Evolutionary conservation across 768 basidiomycete species (phyloP).

Genomic region (Amanita jacksonii): DNA sequence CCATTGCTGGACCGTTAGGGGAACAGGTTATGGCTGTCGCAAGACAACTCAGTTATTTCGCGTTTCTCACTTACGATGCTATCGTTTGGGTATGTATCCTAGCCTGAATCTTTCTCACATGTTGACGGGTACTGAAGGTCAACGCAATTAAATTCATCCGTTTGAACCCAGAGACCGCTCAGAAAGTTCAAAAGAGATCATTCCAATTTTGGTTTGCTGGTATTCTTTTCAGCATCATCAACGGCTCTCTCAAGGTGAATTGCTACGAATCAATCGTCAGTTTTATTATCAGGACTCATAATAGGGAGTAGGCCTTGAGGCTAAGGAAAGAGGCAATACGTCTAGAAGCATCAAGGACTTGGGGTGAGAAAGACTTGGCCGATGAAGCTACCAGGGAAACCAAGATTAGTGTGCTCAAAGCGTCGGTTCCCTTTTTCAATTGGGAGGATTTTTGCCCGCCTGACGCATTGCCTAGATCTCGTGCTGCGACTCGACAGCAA

Average conservation of each 20-base stretch:
- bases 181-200: constrained; percentile 52
- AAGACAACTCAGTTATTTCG: constrained; percentile 83
- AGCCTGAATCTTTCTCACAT: background rate
- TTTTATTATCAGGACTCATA: background rate
- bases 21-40: constrained; percentile 76
- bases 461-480: constrained; percentile 34
- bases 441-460: background rate
- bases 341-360: constrained; percentile 32
- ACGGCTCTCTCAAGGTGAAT: constrained; percentile 58
- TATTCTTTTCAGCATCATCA: constrained; percentile 69
- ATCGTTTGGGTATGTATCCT: constrained; percentile 66
- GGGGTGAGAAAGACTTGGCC: constrained; percentile 61
- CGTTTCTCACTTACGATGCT: constrained; percentile 76
- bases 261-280: background rate
- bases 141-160: constrained; percentile 57
- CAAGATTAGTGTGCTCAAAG: constrained; percentile 45
- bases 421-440: constrained; percentile 27
- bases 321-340: constrained; percentile 51
- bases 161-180: constrained; percentile 49
- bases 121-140: constrained; percentile 31
- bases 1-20: constrained; percentile 41
- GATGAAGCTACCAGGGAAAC: constrained; percentile 57
- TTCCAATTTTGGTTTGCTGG: constrained; percentile 87
- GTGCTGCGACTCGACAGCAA: constrained; percentile 62
- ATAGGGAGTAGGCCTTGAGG: constrained; percentile 40